Percentiles rank a stretch among this genome's conserved stretches.
Evolutionary conservation across 371 early-diverging fungal genomes (phyloP).

Genomic region (Nematocida sp.): DNA sequence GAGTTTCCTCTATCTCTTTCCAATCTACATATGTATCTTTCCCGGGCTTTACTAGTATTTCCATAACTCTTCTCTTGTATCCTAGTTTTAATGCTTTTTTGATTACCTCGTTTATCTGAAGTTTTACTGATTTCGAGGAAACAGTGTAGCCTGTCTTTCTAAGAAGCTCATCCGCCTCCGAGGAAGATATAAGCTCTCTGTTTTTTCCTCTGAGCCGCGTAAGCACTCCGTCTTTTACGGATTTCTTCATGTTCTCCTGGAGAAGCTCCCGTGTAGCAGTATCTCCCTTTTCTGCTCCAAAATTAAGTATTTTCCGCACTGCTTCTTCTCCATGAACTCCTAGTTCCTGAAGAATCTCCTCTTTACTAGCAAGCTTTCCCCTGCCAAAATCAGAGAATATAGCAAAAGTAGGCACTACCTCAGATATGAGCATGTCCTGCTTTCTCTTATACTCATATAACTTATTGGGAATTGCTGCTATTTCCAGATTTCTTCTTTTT

Average conservation of each 20-base stretch:
- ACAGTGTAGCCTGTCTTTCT: constrained; percentile 39
- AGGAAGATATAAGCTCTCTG: constrained; percentile 15
- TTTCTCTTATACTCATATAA: constrained; percentile 63
- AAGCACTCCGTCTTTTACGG: constrained; percentile 55
- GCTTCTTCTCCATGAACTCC: constrained; percentile 13
- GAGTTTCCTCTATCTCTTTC: neutral
- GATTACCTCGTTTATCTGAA: constrained; percentile 58
- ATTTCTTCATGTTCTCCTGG: constrained; percentile 47
- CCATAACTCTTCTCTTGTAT: constrained; percentile 50
- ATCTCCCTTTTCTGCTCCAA: constrained; percentile 61
- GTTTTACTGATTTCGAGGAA: constrained; percentile 41
- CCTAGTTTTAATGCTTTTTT: constrained; percentile 58
- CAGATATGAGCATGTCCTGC: constrained; percentile 20
- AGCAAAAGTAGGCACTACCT: constrained; percentile 54
- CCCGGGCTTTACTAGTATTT: constrained; percentile 10
- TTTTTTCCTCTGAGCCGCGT: constrained; percentile 43
- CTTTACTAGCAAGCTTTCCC: constrained; percentile 57
- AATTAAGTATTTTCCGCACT: constrained; percentile 55
- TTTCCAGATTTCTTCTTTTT: constrained; percentile 55
- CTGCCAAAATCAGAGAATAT: constrained; percentile 60
- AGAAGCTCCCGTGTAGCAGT: constrained; percentile 58
- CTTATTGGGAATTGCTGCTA: constrained; percentile 65
- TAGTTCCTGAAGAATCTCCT: constrained; percentile 22
- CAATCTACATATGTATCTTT: constrained; percentile 2
- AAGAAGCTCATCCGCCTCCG: constrained; percentile 38